Evolutionary conservation across 2,329 filamentous ascomycete species (phyloP).

Genomic region (Aspergillus sp.): DNA sequence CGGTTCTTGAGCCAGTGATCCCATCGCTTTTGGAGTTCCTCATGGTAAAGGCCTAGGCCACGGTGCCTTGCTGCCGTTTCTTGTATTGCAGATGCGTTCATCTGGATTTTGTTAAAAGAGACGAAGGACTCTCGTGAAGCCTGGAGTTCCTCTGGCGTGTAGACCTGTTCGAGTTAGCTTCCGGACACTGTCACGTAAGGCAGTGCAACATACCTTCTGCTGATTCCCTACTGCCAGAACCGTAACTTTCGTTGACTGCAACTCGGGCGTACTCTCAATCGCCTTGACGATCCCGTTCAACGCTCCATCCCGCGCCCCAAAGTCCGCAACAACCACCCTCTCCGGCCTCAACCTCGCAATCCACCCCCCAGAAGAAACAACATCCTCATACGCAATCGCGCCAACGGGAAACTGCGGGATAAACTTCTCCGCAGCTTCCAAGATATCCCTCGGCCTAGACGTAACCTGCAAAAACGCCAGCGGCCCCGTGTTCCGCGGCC

Average conservation of each 20-base stretch:
- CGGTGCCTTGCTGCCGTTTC: neutral
- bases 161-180: neutral
- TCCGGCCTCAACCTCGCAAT: constrained; percentile 5
- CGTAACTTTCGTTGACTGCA: constrained; percentile 5
- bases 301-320: constrained; percentile 11
- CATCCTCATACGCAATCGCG: constrained; percentile 9
- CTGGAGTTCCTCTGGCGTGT: neutral
- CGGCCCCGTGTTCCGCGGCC: constrained; percentile 17
- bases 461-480: constrained; percentile 30
- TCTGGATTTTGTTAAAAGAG: neutral
- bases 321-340: constrained; percentile 21
- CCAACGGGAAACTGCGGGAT: constrained; percentile 6
- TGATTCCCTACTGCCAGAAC: constrained; percentile 18
- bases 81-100: neutral
- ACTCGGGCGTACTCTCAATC: neutral
- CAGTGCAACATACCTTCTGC: constrained; percentile 22
- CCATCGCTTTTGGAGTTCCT: neutral
- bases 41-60: neutral
- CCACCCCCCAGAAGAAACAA: constrained; percentile 10
- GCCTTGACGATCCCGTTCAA: constrained; percentile 3
- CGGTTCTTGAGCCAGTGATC: constrained; percentile 13
- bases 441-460: constrained; percentile 15
- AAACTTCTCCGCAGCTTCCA: constrained; percentile 6
- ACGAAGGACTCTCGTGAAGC: neutral
- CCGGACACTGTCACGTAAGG: no score